Evolutionary conservation across 192 early-diverging fungal species (phyloP).

Genomic region (Piromyces sp.): DNA sequence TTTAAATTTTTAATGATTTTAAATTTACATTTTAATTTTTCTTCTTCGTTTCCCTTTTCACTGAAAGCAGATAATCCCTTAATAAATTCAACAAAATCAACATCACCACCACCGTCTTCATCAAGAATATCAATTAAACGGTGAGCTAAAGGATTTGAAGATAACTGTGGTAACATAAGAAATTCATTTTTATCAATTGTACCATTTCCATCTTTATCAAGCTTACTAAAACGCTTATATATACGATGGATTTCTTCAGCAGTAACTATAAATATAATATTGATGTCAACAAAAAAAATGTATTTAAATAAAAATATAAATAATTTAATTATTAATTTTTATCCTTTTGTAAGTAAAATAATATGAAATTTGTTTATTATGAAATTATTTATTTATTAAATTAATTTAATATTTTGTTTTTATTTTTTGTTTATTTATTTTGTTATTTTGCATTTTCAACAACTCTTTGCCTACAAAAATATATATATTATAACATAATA

Average conservation of each 20-base stretch:
- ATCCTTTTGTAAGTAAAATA: too few relatives aligned
- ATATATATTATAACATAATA: too few relatives aligned
- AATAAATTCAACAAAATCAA: slow-evolving; percentile 98
- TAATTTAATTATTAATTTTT: too few relatives aligned
- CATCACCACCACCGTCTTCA: slow-evolving; percentile 91
- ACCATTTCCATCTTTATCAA: slow-evolving; percentile 94
- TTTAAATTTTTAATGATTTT: background rate
- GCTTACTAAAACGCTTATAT: slow-evolving; percentile 81
- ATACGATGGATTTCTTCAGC: slow-evolving; percentile 91
- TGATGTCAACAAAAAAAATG: too few relatives aligned
- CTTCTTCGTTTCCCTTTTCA: slow-evolving; percentile 79
- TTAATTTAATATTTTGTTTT: too few relatives aligned
- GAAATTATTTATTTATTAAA: too few relatives aligned
- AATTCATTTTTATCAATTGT: slow-evolving; percentile 97
- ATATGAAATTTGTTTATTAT: too few relatives aligned
- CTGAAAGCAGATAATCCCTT: slow-evolving; percentile 84
- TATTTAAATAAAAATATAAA: too few relatives aligned
- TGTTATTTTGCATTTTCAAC: too few relatives aligned
- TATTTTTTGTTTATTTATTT: too few relatives aligned
- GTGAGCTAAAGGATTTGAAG: slow-evolving; percentile 90
- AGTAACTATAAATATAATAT: slow-evolving; percentile 32
- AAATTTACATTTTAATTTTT: slow-evolving; percentile 78
- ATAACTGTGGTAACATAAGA: slow-evolving; percentile 85
- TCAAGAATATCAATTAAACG: slow-evolving; percentile 95
- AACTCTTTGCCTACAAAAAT: too few relatives aligned